Evolutionary conservation across 176 grass and related monocot genomes (phyloP), one percentile per base, ranked within the genome.

Genomic region (Thinopyrum elongatum): DNA sequence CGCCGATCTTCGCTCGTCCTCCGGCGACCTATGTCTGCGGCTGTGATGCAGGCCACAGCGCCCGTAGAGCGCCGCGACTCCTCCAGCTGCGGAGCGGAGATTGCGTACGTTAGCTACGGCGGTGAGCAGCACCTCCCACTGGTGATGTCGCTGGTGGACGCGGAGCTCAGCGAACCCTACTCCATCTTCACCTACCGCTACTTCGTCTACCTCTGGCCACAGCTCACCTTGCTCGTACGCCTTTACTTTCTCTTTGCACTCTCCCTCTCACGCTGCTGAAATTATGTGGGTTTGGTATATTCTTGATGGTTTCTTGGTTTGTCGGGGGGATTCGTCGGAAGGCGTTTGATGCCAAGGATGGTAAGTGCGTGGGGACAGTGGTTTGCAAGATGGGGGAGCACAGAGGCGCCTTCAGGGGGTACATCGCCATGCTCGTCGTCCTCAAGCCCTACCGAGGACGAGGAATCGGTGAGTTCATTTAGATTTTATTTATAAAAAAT

Each of bases 131-230:
- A 98, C 78, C 93, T 98, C 35, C 93, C 91, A 8, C 88, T 95
- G 79, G 90, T 98, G 77, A 98, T 95, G 96, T 90, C 88, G 25
- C 87, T 98, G 71, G 96, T 98, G 53, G 96, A 98, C 80, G 93
- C 88, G 42, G 96, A 98, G 88, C 91, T 98, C n/a, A 98, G 96
- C 92, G 93, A 98, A 83, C 93, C 93, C 79, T 98, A 98, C 80
- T 98, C 96, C 70, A 98, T 98, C 93, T 98, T 98, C 84, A 98
- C 96, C 74, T 95, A 95, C 90, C 93, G 93, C 83, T 98, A 98
- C 87, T 95, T 98, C 92, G 93, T 98, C 84, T 95, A 98, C 83
- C 86, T 92, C 31, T 98, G 93, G 96, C 96, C 96, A 6, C 89
- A 98, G 87, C 93, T 98, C 47, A 98, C 96, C 69, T 94, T 98